These are phyloP conservation scores for Teunomyces funiuensis DNA, from an alignment of 805 yeast genomes.

Conservation along the genomic window DNA sequence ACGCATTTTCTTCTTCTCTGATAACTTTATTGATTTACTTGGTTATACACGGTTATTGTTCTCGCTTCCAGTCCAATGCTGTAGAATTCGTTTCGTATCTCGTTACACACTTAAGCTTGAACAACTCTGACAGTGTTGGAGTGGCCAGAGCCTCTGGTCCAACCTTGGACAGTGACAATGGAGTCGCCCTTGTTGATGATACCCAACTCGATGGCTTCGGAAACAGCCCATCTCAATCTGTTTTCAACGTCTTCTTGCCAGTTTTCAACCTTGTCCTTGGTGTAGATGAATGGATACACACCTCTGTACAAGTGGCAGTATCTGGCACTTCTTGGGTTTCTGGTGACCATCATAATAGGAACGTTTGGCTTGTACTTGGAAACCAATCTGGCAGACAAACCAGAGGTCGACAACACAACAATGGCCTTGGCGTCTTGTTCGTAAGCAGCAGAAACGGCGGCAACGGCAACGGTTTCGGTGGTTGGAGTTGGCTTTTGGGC, in stretches of 20 bases:
- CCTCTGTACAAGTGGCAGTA: conserved; percentile 97
- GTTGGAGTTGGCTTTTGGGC: conserved; percentile 88
- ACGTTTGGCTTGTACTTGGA: conserved; percentile 97
- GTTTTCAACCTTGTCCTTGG: conserved; percentile 61
- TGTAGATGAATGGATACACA: conserved; percentile 94
- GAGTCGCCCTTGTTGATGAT: conserved; percentile 84
- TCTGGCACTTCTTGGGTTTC: conserved; percentile 92
- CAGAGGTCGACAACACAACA: conserved; percentile 92
- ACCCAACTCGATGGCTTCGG: conserved; percentile 84
- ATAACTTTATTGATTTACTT: background rate
- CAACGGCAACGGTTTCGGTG: conserved; percentile 94
- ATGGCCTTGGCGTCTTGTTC: conserved; percentile 97
- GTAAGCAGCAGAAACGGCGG: conserved; percentile 94
- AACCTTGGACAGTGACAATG: conserved; percentile 95
- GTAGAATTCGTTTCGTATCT: background rate
- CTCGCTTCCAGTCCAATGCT: background rate
- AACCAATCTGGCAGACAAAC: conserved; percentile 91
- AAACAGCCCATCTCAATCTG: conserved; percentile 90
- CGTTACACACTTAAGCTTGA: conserved; percentile 50
- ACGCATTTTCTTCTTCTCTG: too few relatives aligned
- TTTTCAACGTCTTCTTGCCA: conserved; percentile 97
- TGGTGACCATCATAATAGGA: conserved; percentile 97
- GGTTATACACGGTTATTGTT: background rate
- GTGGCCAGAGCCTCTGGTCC: conserved; percentile 98
- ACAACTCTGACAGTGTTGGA: conserved; percentile 96